Base-by-base conservation (phyloP, 106 monocot genomes). In the Allium fistulosum region DNA sequence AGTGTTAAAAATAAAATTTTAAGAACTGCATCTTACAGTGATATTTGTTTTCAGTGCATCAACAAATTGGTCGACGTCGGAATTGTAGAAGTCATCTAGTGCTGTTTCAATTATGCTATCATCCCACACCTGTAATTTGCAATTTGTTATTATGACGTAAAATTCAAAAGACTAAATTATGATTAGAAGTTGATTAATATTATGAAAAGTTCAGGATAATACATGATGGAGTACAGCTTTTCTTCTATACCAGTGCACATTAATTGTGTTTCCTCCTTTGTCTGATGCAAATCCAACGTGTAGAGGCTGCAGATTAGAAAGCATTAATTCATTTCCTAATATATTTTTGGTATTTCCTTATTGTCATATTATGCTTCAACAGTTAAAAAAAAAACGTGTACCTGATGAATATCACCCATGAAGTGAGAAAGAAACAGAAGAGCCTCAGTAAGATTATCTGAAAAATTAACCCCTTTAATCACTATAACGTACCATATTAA, bases 381-480 rank as follows among this genome's bases (percentile, higher is more conserved):
- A 37, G 37, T 37, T 1, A 22, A 22, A 22, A 22, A 22, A 22
- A 22, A 22, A 22, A 22, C 22, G 16, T n/a, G 48, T 70, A 77
- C 84, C 84, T 86, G 86, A 59, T 86, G 86, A 22, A 86, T 74
- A 51, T 86, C 86, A 17, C 86, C 86, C 48, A 86, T 70, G 16
- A 86, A 68, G 55, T 86, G 86, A 57, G 86, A 69, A 49, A 82
- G 76, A 71, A 86, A 86, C 14, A 86, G 58, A 28, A 86, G 82
- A 63, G 86, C 82, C 70, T 86, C 71, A 53, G 86, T 86, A 47
- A 86, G 82, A 74, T 86, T 86, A 76, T 76, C 82, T 82, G 81
- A 51, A 72, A 61, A 16, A 53, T 28, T 45, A 8, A 15, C 37
- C 51, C 53, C 7, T 53, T 45, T 6, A 52, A 9, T 51, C 22